Evolutionary conservation across 371 early-diverging fungal genomes (phyloP).

Genomic region (Paraphysoderma sedebokerense): DNA sequence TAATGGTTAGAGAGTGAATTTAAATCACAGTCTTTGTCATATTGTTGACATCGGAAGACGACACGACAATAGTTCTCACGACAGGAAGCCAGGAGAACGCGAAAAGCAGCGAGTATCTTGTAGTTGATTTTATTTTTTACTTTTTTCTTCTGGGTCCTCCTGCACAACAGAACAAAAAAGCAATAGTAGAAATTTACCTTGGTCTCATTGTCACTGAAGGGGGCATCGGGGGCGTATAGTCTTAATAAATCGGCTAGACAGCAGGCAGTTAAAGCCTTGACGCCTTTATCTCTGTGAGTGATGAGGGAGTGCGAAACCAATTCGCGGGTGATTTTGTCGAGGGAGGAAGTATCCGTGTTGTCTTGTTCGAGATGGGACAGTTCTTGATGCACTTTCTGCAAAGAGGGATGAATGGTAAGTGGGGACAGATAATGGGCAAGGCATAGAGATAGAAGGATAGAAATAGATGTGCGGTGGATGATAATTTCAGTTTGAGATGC

Average conservation of each 20-base stretch:
- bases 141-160: too few species aligned
- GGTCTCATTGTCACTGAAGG: slow-evolving; percentile 52
- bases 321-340: slow-evolving; percentile 41
- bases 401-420: too few species aligned
- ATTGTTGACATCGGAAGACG: not conserved
- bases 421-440: too few species aligned
- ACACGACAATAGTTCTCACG: too few species aligned
- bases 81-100: too few species aligned
- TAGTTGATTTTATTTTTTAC: too few species aligned
- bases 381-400: slow-evolving; percentile 50
- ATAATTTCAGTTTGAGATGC: too few species aligned
- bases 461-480: too few species aligned
- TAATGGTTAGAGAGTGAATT: not conserved
- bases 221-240: slow-evolving; percentile 82
- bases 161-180: not conserved
- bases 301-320: slow-evolving; percentile 46
- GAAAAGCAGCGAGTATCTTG: too few species aligned
- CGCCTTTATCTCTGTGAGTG: slow-evolving; percentile 57
- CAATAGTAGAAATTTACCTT: slow-evolving; percentile 23
- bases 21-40: slow-evolving; percentile 1
- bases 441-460: too few species aligned
- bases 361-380: slow-evolving; percentile 50
- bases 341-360: slow-evolving; percentile 36
- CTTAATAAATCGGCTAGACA: slow-evolving; percentile 83
- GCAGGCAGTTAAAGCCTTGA: slow-evolving; percentile 58